These are phyloP conservation scores for Cunninghamia lanceolata DNA, from an alignment of 75 land plant species.

Conservation along the genomic window DNA sequence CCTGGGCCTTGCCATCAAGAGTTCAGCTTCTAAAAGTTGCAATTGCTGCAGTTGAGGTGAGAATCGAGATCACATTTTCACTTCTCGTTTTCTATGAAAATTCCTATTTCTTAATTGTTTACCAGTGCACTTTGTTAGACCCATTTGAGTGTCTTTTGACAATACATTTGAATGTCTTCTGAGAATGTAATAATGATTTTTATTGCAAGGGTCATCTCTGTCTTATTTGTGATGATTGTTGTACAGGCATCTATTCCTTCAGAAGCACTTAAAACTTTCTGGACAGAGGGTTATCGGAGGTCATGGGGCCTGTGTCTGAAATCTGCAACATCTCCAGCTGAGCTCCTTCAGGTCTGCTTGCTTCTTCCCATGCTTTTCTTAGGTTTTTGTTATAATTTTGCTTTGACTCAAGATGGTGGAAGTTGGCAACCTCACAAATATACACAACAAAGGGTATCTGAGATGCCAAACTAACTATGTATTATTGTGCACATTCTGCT, in stretches of 20 bases:
- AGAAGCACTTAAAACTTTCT: conserved; percentile 69
- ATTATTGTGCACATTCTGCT: not conserved
- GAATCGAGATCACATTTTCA: not conserved
- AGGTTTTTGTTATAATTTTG: not conserved
- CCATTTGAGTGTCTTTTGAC: not conserved
- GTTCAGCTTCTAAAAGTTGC: conserved; percentile 59
- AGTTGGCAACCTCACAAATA: not conserved
- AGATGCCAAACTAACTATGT: not conserved
- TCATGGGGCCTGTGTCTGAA: conserved; percentile 66
- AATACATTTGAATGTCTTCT: no score
- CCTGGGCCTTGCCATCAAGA: conserved; percentile 46
- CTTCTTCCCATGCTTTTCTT: not conserved
- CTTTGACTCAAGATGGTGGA: not conserved
- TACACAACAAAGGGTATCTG: not conserved
- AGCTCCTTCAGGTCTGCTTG: conserved; percentile 70
- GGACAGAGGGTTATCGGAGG: conserved; percentile 63
- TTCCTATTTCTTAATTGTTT: not conserved
- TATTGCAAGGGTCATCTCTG: not conserved
- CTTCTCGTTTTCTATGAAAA: not conserved
- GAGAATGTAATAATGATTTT: not conserved
- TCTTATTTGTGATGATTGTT: not conserved
- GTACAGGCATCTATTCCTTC: conserved; percentile 75
- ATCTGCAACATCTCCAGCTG: conserved; percentile 48
- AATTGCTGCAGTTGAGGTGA: conserved; percentile 73
- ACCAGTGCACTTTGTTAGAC: not conserved